These are phyloP conservation scores for Fagopyrum homotropicum DNA, from an alignment of 148 eudicot species.

Conservation along the genomic window DNA sequence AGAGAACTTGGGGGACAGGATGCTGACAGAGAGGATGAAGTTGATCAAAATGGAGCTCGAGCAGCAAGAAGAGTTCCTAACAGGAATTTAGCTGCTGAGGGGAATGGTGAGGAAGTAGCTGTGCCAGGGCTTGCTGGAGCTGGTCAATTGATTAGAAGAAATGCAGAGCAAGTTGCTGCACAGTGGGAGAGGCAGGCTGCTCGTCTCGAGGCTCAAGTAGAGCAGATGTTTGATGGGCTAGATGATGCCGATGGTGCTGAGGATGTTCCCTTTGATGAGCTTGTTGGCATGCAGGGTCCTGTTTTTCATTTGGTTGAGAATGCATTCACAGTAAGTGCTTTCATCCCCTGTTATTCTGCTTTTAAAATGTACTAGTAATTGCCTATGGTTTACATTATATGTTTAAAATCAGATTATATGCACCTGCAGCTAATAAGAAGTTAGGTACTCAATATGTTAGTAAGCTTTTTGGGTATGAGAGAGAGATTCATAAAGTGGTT, in stretches of 20 bases:
- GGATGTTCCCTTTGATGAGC: conserved; percentile 97
- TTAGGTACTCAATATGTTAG: neutral
- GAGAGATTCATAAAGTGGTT: neutral
- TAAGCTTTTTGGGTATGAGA: neutral
- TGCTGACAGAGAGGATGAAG: conserved; percentile 89
- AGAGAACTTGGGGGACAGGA: conserved; percentile 88
- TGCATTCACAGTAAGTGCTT: conserved; percentile 60
- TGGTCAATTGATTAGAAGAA: conserved; percentile 74
- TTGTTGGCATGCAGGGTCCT: conserved; percentile 99
- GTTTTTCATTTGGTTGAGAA: conserved; percentile 94
- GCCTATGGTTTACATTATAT: neutral
- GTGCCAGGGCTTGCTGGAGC: conserved; percentile 89
- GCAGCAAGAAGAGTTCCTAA: conserved; percentile 76
- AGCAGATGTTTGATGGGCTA: conserved; percentile 96
- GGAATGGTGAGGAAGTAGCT: conserved; percentile 71
- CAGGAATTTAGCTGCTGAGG: conserved; percentile 64
- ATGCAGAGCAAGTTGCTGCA: conserved; percentile 96
- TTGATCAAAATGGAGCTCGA: conserved; percentile 84
- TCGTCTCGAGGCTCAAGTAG: conserved; percentile 97
- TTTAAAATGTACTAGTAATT: neutral
- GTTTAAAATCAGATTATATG: conserved; percentile 1
- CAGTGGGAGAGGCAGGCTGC: conserved; percentile 99
- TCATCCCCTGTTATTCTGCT: neutral
- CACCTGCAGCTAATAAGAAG: neutral
- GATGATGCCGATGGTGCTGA: conserved; percentile 99